Evolutionary conservation across 805 yeast genomes (phyloP).

Genomic region (Kregervanrija delftensis): DNA sequence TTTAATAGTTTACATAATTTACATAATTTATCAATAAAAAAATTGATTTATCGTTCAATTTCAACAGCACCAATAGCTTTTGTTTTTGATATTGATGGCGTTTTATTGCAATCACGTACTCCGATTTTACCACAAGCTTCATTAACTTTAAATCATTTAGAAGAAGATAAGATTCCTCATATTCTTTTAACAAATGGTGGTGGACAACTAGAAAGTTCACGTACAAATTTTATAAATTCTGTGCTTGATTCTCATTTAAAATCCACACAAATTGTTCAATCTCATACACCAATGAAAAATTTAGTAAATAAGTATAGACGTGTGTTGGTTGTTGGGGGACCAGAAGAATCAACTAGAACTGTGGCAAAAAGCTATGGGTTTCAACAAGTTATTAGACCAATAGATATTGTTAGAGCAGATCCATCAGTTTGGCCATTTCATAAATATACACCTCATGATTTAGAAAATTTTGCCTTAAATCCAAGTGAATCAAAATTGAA

Average conservation of each 20-base stretch:
- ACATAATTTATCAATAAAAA: too few species aligned
- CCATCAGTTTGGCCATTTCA: conserved; percentile 66
- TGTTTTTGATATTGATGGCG: conserved; percentile 71
- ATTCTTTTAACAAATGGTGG: conserved; percentile 90
- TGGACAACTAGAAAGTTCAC: conserved; percentile 53
- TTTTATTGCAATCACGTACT: conserved; percentile 62
- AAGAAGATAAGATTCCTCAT: conserved; percentile 57
- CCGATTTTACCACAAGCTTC: conserved; percentile 57
- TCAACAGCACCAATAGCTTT: conserved; percentile 19
- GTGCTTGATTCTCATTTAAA: too few species aligned
- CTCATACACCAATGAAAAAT: conserved; percentile 79
- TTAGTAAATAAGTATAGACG: conserved; percentile 45
- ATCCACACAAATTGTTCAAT: conserved; percentile 58
- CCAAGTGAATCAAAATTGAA: conserved; percentile 20
- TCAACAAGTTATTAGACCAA: conserved; percentile 60
- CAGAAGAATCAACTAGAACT: conserved; percentile 60
- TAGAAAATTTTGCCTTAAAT: conserved; percentile 32
- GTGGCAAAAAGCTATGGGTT: conserved; percentile 80
- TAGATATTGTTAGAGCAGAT: conserved; percentile 56
- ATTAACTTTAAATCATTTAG: conserved; percentile 42
- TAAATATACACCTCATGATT: conserved; percentile 38
- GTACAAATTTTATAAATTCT: too few species aligned
- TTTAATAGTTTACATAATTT: too few species aligned
- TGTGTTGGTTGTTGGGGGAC: conserved; percentile 80
- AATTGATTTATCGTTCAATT: background rate